Evolutionary conservation across 2,329 filamentous ascomycete genomes (phyloP).

Genomic region (Exophiala viscosa): DNA sequence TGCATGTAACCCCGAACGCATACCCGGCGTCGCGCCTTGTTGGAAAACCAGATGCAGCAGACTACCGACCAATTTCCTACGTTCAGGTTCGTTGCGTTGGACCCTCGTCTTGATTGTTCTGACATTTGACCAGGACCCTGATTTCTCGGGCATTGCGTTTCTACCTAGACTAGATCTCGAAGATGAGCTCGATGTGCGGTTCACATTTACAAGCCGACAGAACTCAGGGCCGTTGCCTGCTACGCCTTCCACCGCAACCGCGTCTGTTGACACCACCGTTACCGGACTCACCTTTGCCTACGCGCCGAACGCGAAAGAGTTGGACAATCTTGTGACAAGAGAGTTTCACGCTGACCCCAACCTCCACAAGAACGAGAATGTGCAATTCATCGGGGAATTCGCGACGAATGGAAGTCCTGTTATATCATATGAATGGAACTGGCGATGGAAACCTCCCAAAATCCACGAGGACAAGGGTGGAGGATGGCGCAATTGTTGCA

Average conservation of each 20-base stretch:
- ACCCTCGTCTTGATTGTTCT: constrained; percentile 8
- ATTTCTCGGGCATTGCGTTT: constrained; percentile 56
- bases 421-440: constrained; percentile 88
- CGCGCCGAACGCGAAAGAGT: constrained; percentile 76
- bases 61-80: constrained; percentile 78
- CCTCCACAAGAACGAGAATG: constrained; percentile 93
- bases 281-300: constrained; percentile 90
- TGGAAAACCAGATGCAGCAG: constrained; percentile 67
- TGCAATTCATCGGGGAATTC: constrained; percentile 90
- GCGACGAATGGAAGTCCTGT: constrained; percentile 77
- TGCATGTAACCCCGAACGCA: constrained; percentile 77
- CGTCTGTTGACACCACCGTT: constrained; percentile 67
- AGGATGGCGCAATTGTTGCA: constrained; percentile 95
- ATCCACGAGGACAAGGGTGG: constrained; percentile 73
- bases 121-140: constrained; percentile 64
- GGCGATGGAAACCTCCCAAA: constrained; percentile 95
- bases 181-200: constrained; percentile 88
- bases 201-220: constrained; percentile 76
- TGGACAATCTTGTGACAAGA: constrained; percentile 88
- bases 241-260: constrained; percentile 48
- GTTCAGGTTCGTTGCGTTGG: constrained; percentile 64
- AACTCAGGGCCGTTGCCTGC: constrained; percentile 46
- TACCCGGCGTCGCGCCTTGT: constrained; percentile 78
- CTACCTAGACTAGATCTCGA: constrained; percentile 84
- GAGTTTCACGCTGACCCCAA: constrained; percentile 98